Evolutionary conservation across 805 yeast genomes (phyloP), one percentile per base, ranked within the genome.

Genomic region (Ogataea populi-albae): DNA sequence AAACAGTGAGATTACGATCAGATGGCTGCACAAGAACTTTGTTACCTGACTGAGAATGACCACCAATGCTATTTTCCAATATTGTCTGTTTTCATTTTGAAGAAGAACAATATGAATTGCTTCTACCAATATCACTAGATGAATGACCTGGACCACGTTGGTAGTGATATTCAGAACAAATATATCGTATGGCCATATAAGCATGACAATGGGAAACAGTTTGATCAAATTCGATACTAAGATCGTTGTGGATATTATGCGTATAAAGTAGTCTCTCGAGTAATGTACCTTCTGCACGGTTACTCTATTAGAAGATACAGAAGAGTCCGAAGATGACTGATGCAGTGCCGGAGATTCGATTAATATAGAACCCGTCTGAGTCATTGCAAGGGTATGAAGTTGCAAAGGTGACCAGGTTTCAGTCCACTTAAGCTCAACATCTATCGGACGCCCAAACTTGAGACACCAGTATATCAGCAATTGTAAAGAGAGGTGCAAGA

Each of bases 131-230:
- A 61, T 49, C 6, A 57, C 49, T 10, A 55, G 32, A 36, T 61
- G 59, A 11, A 61, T 52, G 4, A 58, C 37, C 19, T 58, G 56
- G 6, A 61, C 59, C n/a, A 56, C 40, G 18, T 52, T 47, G 34
- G 63, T 50, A 1, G 66, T 62, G 23, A 61, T 42, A 26, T 57
- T 53, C 24, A 62, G 81, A 3, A 82, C 68, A 1, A 81, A 68
- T n/a, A 84, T 75, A 54, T 93, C 96, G 53, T 93, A 93, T 1
- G 95, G 93, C 99, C 99, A 93, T 23, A 93, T 91, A 21, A 93
- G 67, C 89, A 91, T 91, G 22, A 93, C 68, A 14, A 93, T 82
- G 0, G 98, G 98, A 44, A 91, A 81, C 16, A 91, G 66, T 53
- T 84, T 86, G 25, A 91, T 81, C 1, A 86, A 77, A 28, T 86